A percentile compares a stretch with the other conserved stretches of the same genome.
These are phyloP conservation scores for Sporobolomyces roseus DNA, from an alignment of 768 basidiomycete species.

Conservation along the genomic window DNA sequence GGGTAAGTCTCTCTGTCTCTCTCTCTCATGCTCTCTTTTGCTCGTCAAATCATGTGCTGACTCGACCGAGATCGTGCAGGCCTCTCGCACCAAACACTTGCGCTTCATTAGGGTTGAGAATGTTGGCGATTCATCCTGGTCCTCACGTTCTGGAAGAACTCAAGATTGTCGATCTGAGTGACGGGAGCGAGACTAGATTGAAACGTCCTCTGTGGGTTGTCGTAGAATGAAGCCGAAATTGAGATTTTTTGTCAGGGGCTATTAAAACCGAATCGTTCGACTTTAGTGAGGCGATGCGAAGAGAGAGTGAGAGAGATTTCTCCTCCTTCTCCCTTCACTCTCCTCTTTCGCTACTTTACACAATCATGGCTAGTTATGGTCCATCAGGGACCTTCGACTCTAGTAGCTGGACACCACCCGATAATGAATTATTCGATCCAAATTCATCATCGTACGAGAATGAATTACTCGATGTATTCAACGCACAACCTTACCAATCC, in stretches of 20 bases:
- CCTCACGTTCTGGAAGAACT: conserved; percentile 27
- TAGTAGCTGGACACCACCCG: conserved; percentile 2
- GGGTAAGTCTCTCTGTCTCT: conserved; percentile 37
- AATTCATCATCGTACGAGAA: neutral
- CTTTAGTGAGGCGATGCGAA: neutral
- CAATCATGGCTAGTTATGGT: conserved; percentile 6
- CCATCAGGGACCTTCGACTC: neutral
- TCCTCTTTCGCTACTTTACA: neutral
- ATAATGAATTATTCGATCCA: neutral
- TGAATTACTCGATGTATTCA: neutral
- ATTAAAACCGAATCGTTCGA: neutral
- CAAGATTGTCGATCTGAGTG: conserved; percentile 7
- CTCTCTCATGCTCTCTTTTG: neutral
- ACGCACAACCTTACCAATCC: neutral
- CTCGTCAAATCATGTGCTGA: no score
- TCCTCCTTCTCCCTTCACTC: neutral
- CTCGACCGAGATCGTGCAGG: neutral
- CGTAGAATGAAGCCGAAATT: no score
- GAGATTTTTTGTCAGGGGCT: no score
- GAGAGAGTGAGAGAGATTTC: neutral
- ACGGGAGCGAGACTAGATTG: conserved; percentile 26
- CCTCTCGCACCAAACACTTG: conserved; percentile 31
- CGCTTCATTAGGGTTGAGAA: conserved; percentile 22
- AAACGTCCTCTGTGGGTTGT: conserved; percentile 21
- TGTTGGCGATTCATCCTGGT: conserved; percentile 41